phyloP scores from a whole-genome alignment of 345 rosid species.

The Brassica rapa region DNA sequence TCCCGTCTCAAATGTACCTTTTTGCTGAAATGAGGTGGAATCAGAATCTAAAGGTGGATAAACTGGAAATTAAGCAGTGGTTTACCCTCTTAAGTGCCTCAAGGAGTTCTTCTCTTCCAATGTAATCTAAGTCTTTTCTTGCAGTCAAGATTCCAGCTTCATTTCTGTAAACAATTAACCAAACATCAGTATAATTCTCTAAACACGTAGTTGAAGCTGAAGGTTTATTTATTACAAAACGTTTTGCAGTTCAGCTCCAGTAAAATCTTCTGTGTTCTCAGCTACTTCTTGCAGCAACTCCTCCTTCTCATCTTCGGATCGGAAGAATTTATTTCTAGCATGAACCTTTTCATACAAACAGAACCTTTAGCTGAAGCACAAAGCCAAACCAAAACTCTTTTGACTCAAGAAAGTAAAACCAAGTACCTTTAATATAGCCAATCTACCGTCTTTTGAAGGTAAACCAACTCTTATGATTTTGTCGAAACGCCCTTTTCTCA shows the following conservation, averaged over 20 bases:
- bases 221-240: slow-evolving; percentile 54
- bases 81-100: slow-evolving; percentile 89
- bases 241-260: slow-evolving; percentile 98
- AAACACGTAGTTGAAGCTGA: slow-evolving; percentile 12
- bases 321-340: slow-evolving; percentile 89
- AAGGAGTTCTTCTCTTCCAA: slow-evolving; percentile 85
- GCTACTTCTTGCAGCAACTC: slow-evolving; percentile 74
- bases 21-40: slow-evolving; percentile 61
- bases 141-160: slow-evolving; percentile 99
- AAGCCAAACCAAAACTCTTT: slow-evolving; percentile 16
- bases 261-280: slow-evolving; percentile 80
- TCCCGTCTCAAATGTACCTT: slow-evolving; percentile 95
- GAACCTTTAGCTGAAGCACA: slow-evolving; percentile 19
- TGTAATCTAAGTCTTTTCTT: slow-evolving; percentile 83
- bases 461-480: slow-evolving; percentile 93
- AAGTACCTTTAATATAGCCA: slow-evolving; percentile 81
- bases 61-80: slow-evolving; percentile 22
- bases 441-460: slow-evolving; percentile 91
- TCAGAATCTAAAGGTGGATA: slow-evolving; percentile 17
- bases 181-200: neutral
- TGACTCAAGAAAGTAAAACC: neutral
- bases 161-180: slow-evolving; percentile 54
- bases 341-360: slow-evolving; percentile 61
- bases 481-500: slow-evolving; percentile 98
- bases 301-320: slow-evolving; percentile 81